Evolutionary conservation across 176 grass and related monocot genomes (phyloP), one percentile per base, ranked within the genome.

Genomic region (Triticum turgidum): DNA sequence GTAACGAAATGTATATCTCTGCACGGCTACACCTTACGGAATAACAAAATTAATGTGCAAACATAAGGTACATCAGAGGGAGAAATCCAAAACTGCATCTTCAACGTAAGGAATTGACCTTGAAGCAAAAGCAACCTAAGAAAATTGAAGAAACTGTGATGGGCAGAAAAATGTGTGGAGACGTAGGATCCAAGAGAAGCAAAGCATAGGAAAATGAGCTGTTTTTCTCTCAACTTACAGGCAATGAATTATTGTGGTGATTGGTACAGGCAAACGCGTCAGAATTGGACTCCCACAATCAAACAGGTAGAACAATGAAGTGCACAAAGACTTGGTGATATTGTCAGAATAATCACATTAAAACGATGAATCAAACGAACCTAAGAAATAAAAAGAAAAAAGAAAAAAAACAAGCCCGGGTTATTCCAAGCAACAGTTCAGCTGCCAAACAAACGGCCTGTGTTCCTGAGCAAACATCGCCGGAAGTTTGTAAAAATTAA

Each of bases 21-120:
- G 59, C 47, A 81, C 70, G 18, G 86, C 69, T 81, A 68, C 47
- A 81, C 70, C 35, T 90, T 86, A 68, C 21, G 9, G 39, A 47
- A 73, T 44, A 47, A 86, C 21, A 77, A 89, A 30, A 13, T 59
- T 62, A 70, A 69, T 7, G 10, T 14, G 4, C 47, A 37, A 38
- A 79, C 71, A 42, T 37, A 45, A 73, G 18, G 8, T 68, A 49
- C 24, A 47, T 3, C 18, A 42, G 34, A 20, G 29, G 38, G 47
- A 9, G 27, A 38, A 37, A 66, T 79, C 35, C 24, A n/a, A 5
- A 67, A 29, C 42, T 62, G 81, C 47, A 44, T 29, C 35, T 78
- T 70, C 44, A 73, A 37, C 61, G 47, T 9, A 68, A 63, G 38
- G 30, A 68, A 74, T 87, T 83, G 37, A 81, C 81, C 69, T 68